Evolutionary conservation across 768 basidiomycete genomes (phyloP), one percentile per base, ranked within the genome.

Genomic region (Auricularia sp.): DNA sequence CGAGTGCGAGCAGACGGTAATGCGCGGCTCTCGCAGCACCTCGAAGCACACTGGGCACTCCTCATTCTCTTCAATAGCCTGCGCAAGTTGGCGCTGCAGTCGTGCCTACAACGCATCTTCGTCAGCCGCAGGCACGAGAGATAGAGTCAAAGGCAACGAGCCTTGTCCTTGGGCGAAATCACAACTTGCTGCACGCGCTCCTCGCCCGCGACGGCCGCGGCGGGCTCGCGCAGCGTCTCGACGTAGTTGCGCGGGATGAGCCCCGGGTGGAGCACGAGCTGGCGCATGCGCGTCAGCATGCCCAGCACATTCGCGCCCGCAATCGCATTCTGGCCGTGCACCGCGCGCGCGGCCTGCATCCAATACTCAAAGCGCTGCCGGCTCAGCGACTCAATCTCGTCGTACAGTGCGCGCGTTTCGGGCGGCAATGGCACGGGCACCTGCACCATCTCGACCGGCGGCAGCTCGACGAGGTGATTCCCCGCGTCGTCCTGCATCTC

Each of bases 401-500:
- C 84, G 69, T 93, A 93, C 23, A 92, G 74, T 56, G 74, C 76
- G 84, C 86, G 83, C 59, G 86, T 87, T 74, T 85, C 84, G 3
- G 78, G 78, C 47, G 73, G 77, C 39, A 95, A 79, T 10, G 83
- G 72, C 16, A 94, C 89, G 3, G 85, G 86, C 61, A 93, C 79
- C 33, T 85, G 73, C 51, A 86, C 92, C 76, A 90, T 85, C 67
- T 91, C 87, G 62, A 97, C 88, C 4, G 87, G 83, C 43, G 94
- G 93, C 12, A 97, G 79, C 14, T 85, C 80, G 2, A 97, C 82
- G 7, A 97, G 77, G 16, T 80, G 75, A 18, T 87, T 85, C 21
- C 94, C 94, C 18, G 83, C 73, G 6, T 77, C 80, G 71, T 95
- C 91, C 80, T 90, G 88, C 88, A 96, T 94, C 85, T 93, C 91